A percentile compares a stretch with the other conserved stretches of the same genome.
These are phyloP conservation scores for Dothideomycetes sp. DNA, from an alignment of 2,329 filamentous ascomycete species.

Conservation along the genomic window DNA sequence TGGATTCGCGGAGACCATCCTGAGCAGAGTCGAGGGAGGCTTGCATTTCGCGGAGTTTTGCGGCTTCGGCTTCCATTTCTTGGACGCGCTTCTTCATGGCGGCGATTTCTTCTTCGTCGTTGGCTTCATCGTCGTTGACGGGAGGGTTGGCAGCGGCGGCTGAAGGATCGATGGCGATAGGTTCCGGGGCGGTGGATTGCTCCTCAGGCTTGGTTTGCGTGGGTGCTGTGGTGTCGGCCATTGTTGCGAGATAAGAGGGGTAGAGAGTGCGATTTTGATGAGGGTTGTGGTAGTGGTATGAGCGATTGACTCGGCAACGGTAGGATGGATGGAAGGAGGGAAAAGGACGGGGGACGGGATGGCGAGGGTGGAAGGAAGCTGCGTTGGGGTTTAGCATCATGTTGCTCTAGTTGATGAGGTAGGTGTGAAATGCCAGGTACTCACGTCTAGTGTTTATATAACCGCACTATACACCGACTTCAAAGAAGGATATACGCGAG, in stretches of 20 bases:
- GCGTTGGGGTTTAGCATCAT: slow-evolving; percentile 10
- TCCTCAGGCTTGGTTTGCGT: slow-evolving; percentile 19
- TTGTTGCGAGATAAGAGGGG: slow-evolving; percentile 10
- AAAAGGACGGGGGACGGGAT: neutral
- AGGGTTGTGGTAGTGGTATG: too few relatives aligned
- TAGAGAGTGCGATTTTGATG: neutral
- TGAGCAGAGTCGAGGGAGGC: slow-evolving; percentile 69
- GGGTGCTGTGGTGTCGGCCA: slow-evolving; percentile 22
- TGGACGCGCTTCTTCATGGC: slow-evolving; percentile 46
- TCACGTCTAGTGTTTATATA: too few relatives aligned
- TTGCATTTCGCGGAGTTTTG: slow-evolving; percentile 47
- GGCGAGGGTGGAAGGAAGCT: slow-evolving; percentile 3
- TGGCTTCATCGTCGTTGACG: slow-evolving; percentile 24
- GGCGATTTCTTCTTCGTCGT: slow-evolving; percentile 34
- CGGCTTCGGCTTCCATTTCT: slow-evolving; percentile 51
- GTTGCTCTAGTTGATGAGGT: too few relatives aligned
- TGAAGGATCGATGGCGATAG: too few relatives aligned
- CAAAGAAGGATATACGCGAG: too few relatives aligned
- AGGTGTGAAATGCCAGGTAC: too few relatives aligned
- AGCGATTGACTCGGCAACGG: too few relatives aligned
- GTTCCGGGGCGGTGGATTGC: too few relatives aligned
- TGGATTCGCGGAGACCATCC: slow-evolving; percentile 77
- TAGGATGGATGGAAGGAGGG: too few relatives aligned
- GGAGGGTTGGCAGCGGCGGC: slow-evolving; percentile 16
- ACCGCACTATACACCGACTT: too few relatives aligned